Evolutionary conservation across 345 rosid species (phyloP), one percentile per base, ranked within the genome.

Genomic region (Citrus australasica): DNA sequence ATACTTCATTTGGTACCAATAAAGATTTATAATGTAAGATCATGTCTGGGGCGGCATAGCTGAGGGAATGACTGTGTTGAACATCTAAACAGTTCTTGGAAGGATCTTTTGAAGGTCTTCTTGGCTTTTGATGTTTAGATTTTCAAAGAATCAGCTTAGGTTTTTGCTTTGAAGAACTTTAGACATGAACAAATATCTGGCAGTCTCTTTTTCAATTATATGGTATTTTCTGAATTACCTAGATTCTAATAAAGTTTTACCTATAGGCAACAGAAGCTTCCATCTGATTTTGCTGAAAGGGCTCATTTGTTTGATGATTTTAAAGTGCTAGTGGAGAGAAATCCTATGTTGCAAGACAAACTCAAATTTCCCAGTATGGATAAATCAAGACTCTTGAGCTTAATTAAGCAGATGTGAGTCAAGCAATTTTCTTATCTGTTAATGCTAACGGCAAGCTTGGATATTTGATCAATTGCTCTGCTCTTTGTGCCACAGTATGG

Each of bases 201-300:
- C 66, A 6, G n/a, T 7, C 4, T 64, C 7, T 14, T 63, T 65
- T n/a, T 33, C 51, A 80, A 83, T 66, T 89, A 84, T 78, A 87
- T 85, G 76, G 85, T 89, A 24, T 33, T 58, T 58, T 53, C 28
- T 61, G 90, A 91, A 82, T 86, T 65, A 32, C 46, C 69, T 65
- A 75, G 85, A 33, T 56, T 56, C 64, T 72, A 56, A 4, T 35
- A 30, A 42, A 71, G 16, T 17, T 73, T 73, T 11, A 62, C 32
- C 71, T 72, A 68, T 76, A 83, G 86, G 86, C 72, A 81, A 64
- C 76, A 51, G 46, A 62, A 67, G 22, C 65, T 33, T 72, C 76
- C 65, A 22, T 55, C 30, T 11, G 27, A 19, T 5, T 53, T 22
- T 17, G 65, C 71, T 71, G 13, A 40, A 2, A 71, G 68, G 75